Base-by-base conservation (phyloP, 345 rosid genomes). In the Camelina hispida region DNA sequence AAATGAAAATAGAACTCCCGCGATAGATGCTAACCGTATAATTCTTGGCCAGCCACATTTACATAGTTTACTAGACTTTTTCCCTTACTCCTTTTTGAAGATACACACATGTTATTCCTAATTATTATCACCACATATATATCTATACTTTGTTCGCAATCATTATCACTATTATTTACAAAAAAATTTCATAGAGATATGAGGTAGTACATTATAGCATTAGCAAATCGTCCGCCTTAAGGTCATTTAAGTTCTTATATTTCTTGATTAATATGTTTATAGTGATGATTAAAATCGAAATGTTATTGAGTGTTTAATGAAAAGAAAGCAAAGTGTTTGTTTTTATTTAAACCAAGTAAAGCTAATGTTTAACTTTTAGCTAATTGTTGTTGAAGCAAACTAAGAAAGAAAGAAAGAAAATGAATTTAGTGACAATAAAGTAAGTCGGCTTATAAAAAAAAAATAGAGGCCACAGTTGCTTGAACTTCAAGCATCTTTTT, bases 401-500 rank as follows among this genome's bases (percentile, higher is more conserved):
- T 53, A 47, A 73, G 37, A 34, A 34, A 8, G 37, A 34, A 34
- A 8, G 35, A 46, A 46, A 46, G 18, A 50, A 42, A 18, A 50
- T 50, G 12, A 50, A 17, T 50, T 18, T 9, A 23, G 14, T 55
- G 61, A 47, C 56, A 44, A 55, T 81, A 81, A 85, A 81, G 84
- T 65, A 28, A 73, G 83, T 68, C 84, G 90, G 86, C 80, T 87
- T 85, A 83, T 6, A 70, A 70, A 69, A 28, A 69, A 28, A 32
- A 72, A 77, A 70, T 54, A 38, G 80, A 64, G 86, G 88, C 77
- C 80, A 84, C 70, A 86, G 83, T 89, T 82, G 97, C 98, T 93
- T 91, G 87, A 88, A 70, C 77, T 85, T 85, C 87, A 91, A 91
- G 93, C 93, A 87, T 91, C 98, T 87, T 87, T 84, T 87, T 86